Conservation (phyloP, 2,329 filamentous ascomycete genomes). For the Alternaria hordeiaustralica region DNA sequence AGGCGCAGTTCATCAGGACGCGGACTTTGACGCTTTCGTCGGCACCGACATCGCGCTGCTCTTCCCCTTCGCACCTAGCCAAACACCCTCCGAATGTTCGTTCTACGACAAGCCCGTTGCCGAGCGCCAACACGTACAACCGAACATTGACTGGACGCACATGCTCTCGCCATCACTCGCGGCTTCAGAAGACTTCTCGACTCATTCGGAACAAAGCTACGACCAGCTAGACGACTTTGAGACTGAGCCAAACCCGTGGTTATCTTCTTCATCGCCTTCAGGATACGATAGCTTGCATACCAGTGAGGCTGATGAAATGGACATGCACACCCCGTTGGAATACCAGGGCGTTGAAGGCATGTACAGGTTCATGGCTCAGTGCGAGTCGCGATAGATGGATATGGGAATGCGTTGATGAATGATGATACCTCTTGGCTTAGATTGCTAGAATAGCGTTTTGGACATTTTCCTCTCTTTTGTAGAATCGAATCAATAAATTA, state of each 20-base stretch:
- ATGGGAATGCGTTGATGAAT: slow-evolving; percentile 9
- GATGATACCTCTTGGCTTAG: slow-evolving; percentile 38
- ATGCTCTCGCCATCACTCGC: slow-evolving; percentile 59
- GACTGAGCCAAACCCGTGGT: slow-evolving; percentile 60
- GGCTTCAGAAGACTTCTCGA: slow-evolving; percentile 47
- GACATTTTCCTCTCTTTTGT: slow-evolving; percentile 30
- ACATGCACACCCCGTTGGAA: slow-evolving; percentile 55
- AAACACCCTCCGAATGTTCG: slow-evolving; percentile 55
- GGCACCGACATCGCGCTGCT: slow-evolving; percentile 77
- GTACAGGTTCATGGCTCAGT: slow-evolving; percentile 69
- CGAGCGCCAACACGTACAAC: slow-evolving; percentile 41
- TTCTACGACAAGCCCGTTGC: slow-evolving; percentile 53
- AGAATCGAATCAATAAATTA: slow-evolving; percentile 6
- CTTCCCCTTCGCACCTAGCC: slow-evolving; percentile 83
- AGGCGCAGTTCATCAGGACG: slow-evolving; percentile 80
- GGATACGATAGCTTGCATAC: slow-evolving; percentile 65
- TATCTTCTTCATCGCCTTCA: slow-evolving; percentile 54
- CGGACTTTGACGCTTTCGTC: slow-evolving; percentile 70
- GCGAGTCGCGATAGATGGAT: slow-evolving; percentile 54
- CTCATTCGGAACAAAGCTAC: slow-evolving; percentile 45
- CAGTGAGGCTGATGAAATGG: slow-evolving; percentile 56
- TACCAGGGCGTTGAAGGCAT: slow-evolving; percentile 71
- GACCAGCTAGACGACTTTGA: slow-evolving; percentile 52
- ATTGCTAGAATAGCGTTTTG: slow-evolving; percentile 27
- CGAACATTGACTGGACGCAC: slow-evolving; percentile 62